Conservation (phyloP, 345 rosid genomes). For the Eucalyptus regnans region DNA sequence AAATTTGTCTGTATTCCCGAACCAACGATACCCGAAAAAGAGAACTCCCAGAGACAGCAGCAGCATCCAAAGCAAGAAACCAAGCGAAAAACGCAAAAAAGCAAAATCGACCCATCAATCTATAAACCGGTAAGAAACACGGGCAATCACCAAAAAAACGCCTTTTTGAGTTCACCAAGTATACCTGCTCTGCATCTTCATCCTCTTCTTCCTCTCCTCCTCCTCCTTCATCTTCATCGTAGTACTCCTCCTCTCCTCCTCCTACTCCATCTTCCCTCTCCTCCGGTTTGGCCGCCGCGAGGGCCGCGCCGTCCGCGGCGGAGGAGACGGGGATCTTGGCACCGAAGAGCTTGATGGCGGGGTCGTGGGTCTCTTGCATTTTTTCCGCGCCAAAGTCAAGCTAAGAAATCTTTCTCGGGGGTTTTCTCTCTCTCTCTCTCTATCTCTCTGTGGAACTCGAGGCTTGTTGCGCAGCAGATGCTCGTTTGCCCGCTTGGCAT, state of each 20-base stretch:
- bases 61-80: not conserved
- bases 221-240: not conserved
- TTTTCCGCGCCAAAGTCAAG: slow-evolving; percentile 1
- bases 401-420: not conserved
- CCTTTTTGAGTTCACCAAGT: not conserved
- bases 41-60: not conserved
- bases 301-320: not conserved
- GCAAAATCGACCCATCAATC: slow-evolving; percentile 4
- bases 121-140: not conserved
- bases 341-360: slow-evolving; percentile 77
- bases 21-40: not conserved
- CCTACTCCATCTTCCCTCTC: slow-evolving; percentile 10
- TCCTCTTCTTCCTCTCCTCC: not conserved
- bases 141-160: slow-evolving; percentile 9
- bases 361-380: slow-evolving; percentile 44
- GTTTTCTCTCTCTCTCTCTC: not conserved
- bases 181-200: slow-evolving; percentile 37
- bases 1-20: not conserved
- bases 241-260: not conserved
- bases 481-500: slow-evolving; percentile 9
- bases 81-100: not conserved
- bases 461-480: not conserved
- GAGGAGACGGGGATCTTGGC: slow-evolving; percentile 43
- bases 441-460: not conserved
- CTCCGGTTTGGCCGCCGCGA: not conserved